Evolutionary conservation across 352 stramenopile species (phyloP), one percentile per base, ranked within the genome.

Genomic region (Pythium myriotylum): DNA sequence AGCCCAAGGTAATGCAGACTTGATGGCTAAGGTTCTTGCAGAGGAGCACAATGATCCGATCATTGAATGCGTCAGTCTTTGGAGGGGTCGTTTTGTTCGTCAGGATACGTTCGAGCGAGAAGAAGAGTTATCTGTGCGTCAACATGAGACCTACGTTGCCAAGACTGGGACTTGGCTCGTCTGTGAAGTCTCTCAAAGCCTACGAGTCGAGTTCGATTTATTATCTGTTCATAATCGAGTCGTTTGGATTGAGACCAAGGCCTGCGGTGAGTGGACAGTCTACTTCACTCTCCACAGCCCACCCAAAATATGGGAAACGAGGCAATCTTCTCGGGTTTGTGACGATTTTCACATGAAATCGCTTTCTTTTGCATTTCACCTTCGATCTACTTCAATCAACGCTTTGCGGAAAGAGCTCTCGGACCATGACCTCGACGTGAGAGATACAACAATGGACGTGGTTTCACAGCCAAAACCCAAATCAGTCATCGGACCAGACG

Each of bases 131-230:
- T 60, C 16, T 41, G 1, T 3, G 2, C 22, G 46, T 33, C 8
- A n/a, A 16, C 23, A 33, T 43, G n/a, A 23, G 10, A 58, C 29
- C 12, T 2, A 2, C 9, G n/a, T 56, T 22, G 23, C 39, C 7
- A 59, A 59, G 20, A 37, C 43, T 4, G 8, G 20, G 10, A 58
- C 17, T 7, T n/a, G 52, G 7, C 24, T 69, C 9, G 49, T 64
- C 19, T 10, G 62, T 14, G 1, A 60, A 27, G 48, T 50, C 9
- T 16, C n/a, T 17, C 20, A 37, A 3, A 12, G 42, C 1, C 19
- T 56, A 19, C 62, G 48, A 9, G 53, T 59, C 17, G 56, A 71
- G 6, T 72, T 72, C 39, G 65, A 72, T 45, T 40, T 64, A 22
- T 27, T 47, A 4, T 41, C 58, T 22, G 29, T 61, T 16, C 35